phyloP scores from a whole-genome alignment of 176 grass and related monocot species.

The Juncus inflexus region DNA sequence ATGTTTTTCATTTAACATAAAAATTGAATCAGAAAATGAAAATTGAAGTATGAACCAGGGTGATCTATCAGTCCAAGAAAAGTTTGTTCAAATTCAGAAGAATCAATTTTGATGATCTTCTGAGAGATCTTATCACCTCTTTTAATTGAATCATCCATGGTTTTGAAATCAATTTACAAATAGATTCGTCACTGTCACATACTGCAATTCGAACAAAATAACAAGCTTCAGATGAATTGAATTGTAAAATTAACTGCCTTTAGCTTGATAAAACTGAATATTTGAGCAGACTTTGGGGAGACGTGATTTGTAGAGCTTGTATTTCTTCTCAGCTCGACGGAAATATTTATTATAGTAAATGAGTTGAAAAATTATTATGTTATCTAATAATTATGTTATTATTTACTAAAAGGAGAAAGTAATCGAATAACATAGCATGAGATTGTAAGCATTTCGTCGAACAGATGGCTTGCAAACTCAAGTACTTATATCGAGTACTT shows the following conservation, averaged over 20 bases:
- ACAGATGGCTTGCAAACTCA: too few relatives aligned
- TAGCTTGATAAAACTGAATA: background rate
- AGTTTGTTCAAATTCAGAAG: conserved; percentile 47
- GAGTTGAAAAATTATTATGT: too few relatives aligned
- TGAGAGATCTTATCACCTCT: conserved; percentile 12
- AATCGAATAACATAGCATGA: too few relatives aligned
- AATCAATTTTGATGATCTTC: conserved; percentile 37
- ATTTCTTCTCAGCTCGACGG: conserved; percentile 72
- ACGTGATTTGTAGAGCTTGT: conserved; percentile 68
- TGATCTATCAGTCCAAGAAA: conserved; percentile 59
- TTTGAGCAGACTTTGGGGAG: conserved; percentile 42
- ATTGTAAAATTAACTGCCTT: background rate
- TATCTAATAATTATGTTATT: too few relatives aligned
- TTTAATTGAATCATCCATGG: conserved; percentile 25
- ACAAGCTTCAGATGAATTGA: background rate
- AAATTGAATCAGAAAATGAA: background rate
- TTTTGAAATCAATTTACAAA: conserved; percentile 46
- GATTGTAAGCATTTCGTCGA: too few relatives aligned
- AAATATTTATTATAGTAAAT: conserved; percentile 12
- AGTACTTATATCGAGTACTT: too few relatives aligned
- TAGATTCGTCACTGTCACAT: conserved; percentile 22
- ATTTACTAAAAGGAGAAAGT: too few relatives aligned
- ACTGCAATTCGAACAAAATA: conserved; percentile 13
- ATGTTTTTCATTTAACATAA: background rate
- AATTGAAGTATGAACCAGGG: conserved; percentile 26